phyloP scores from a whole-genome alignment of 306 rosid species.

The Fagus crenata region DNA sequence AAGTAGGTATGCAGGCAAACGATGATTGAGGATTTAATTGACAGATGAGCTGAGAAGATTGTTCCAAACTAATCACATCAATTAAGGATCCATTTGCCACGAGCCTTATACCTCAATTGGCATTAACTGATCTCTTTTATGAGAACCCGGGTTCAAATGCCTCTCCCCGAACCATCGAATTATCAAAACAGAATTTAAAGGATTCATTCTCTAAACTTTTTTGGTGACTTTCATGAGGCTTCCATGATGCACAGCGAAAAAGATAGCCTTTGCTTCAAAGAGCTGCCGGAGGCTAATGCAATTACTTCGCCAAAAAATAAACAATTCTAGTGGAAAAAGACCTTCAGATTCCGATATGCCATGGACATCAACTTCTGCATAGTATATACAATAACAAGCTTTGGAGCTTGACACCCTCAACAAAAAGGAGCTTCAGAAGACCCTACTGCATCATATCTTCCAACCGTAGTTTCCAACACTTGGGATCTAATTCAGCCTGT shows the following conservation, averaged over 20 bases:
- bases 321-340: background rate
- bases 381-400: too few relatives aligned
- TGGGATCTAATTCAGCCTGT: conserved; percentile 94
- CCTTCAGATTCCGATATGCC: background rate
- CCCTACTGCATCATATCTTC: conserved; percentile 61
- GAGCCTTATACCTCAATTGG: too few relatives aligned
- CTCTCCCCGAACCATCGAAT: too few relatives aligned
- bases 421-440: background rate
- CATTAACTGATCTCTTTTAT: too few relatives aligned
- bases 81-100: background rate
- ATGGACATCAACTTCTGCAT: background rate
- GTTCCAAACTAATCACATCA: background rate
- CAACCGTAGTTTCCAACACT: conserved; percentile 76
- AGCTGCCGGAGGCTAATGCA: background rate
- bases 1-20: background rate
- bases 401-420: background rate
- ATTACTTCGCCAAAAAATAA: background rate
- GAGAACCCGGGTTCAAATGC: too few relatives aligned
- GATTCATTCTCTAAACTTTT: background rate
- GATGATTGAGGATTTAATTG: background rate
- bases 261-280: background rate
- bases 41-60: background rate
- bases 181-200: background rate
- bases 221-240: background rate
- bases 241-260: background rate